These are phyloP conservation scores for Solanum tarapatanum DNA, from an alignment of 257 asterid genomes.

Conservation along the genomic window DNA sequence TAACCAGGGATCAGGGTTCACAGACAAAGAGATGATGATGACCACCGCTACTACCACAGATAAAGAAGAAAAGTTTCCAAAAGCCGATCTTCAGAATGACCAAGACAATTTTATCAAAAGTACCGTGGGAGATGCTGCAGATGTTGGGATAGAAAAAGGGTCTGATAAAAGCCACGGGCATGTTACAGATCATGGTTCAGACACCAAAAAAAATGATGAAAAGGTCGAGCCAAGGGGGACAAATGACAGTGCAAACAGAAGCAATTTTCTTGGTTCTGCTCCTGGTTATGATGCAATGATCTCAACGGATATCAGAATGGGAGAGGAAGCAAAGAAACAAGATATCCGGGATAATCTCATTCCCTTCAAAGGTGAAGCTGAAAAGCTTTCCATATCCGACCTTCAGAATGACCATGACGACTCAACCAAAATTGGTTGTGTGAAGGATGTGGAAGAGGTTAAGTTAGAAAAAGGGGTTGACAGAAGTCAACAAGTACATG, in stretches of 20 bases:
- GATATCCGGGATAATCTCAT: neutral
- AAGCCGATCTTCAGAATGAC: neutral
- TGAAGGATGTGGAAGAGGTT: neutral
- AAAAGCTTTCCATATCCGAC: neutral
- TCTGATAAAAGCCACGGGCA: neutral
- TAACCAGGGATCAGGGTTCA: neutral
- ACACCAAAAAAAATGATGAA: neutral
- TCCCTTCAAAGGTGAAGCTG: neutral
- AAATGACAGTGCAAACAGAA: neutral
- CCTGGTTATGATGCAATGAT: neutral
- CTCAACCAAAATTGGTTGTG: neutral
- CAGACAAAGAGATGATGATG: neutral
- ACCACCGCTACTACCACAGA: neutral
- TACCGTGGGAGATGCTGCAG: neutral
- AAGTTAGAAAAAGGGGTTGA: neutral
- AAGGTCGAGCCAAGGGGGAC: neutral
- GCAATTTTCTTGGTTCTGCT: neutral
- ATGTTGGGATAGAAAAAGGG: neutral
- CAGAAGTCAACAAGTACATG: neutral
- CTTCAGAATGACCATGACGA: neutral
- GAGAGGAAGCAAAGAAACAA: neutral
- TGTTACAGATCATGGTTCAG: neutral
- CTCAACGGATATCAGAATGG: neutral
- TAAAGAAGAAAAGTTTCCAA: neutral
- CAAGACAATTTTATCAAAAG: neutral